Evolutionary conservation across 345 rosid genomes (phyloP).

Genomic region (Combretum micranthum): DNA sequence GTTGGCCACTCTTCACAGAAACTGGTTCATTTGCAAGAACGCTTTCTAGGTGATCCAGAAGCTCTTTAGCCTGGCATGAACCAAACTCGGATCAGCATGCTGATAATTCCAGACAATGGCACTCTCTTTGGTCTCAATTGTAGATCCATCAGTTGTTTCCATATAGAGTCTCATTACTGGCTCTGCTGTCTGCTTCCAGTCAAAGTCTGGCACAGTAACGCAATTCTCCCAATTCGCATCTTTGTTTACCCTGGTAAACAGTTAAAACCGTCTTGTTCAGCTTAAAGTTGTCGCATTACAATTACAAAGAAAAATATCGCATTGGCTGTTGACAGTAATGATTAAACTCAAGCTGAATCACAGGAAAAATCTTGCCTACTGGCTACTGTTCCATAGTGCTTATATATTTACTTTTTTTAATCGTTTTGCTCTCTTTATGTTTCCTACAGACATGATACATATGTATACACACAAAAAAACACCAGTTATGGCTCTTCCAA

Average conservation of each 20-base stretch:
- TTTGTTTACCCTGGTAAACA: conserved; percentile 43
- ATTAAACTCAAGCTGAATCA: neutral
- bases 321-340: no score
- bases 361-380: no score
- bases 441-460: no score
- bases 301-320: neutral
- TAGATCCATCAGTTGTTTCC: conserved; percentile 92
- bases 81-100: conserved; percentile 93
- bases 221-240: conserved; percentile 78
- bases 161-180: conserved; percentile 90
- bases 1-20: conserved; percentile 80
- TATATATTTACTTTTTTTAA: no score
- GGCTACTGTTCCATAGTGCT: no score
- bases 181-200: conserved; percentile 94
- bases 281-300: neutral
- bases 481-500: no score
- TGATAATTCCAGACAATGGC: conserved; percentile 82
- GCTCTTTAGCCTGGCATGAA: conserved; percentile 96
- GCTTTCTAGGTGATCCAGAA: conserved; percentile 86
- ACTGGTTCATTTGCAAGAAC: conserved; percentile 91
- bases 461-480: no score
- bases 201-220: conserved; percentile 51
- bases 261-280: neutral
- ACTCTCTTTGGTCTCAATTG: conserved; percentile 85
- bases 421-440: no score